Percentiles rank a stretch among this genome's conserved stretches.
phyloP scores from a whole-genome alignment of 2,329 filamentous ascomycete genomes.

The Sporothrix sp. region DNA sequence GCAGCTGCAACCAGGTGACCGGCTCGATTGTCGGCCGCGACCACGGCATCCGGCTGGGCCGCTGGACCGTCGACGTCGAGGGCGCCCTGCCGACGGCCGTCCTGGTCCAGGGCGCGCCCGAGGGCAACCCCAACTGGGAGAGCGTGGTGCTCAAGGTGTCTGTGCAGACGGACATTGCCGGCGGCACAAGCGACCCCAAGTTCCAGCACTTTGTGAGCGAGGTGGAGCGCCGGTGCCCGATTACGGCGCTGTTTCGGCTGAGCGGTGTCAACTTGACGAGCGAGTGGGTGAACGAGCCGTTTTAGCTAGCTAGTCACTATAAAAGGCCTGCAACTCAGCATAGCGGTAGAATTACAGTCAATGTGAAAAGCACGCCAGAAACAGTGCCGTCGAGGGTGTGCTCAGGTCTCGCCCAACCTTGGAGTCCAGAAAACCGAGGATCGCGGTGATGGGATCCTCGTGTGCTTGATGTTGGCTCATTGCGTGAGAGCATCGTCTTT shows the following conservation, averaged over 20 bases:
- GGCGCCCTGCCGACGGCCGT: constrained; percentile 5
- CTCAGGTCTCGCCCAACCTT: too few species aligned
- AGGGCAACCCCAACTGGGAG: constrained; percentile 9
- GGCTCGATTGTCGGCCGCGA: constrained; percentile 6
- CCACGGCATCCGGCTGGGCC: constrained; percentile 2
- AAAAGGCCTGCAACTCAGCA: too few species aligned
- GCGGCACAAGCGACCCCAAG: background rate
- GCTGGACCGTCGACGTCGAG: constrained; percentile 8
- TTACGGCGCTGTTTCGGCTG: constrained; percentile 6
- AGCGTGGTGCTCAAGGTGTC: background rate
- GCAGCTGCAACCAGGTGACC: constrained; percentile 9
- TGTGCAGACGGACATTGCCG: constrained; percentile 6
- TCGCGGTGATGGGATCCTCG: too few species aligned
- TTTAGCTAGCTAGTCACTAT: too few species aligned
- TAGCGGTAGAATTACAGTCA: too few species aligned
- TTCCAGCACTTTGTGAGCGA: constrained; percentile 8
- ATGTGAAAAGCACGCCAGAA: too few species aligned
- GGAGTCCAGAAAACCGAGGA: too few species aligned
- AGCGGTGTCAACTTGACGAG: constrained; percentile 4
- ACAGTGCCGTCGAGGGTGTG: too few species aligned
- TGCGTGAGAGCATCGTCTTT: too few species aligned
- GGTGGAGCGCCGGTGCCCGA: constrained; percentile 11
- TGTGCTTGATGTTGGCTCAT: too few species aligned
- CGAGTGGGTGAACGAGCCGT: constrained; percentile 9
- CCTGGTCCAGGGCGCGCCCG: constrained; percentile 2